Evolutionary conservation across 1,139 yeast genomes (phyloP).

Genomic region (Geotrichum australiense): DNA sequence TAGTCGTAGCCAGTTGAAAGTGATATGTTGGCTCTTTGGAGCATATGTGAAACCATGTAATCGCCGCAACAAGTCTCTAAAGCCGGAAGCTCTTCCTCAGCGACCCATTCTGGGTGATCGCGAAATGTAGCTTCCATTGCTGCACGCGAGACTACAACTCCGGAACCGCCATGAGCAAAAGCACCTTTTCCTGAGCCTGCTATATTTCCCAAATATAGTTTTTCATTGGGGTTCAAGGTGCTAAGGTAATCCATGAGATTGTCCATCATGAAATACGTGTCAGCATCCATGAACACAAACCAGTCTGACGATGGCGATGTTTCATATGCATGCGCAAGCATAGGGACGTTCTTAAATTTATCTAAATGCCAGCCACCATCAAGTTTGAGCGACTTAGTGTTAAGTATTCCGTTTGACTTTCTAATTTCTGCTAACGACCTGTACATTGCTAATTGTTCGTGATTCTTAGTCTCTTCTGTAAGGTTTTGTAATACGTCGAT

Average conservation of each 20-base stretch:
- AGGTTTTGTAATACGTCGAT: constrained; percentile 31
- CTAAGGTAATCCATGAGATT: constrained; percentile 27
- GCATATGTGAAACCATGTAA: constrained; percentile 31
- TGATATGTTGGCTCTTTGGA: constrained; percentile 19
- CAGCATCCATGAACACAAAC: constrained; percentile 37
- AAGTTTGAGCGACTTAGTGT: constrained; percentile 13
- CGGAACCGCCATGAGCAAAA: constrained; percentile 38
- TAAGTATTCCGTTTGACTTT: constrained; percentile 21
- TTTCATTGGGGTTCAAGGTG: constrained; percentile 26
- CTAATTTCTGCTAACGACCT: constrained; percentile 26
- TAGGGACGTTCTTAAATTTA: constrained; percentile 36
- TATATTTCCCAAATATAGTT: constrained; percentile 33
- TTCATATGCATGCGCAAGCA: constrained; percentile 33
- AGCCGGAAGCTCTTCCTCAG: constrained; percentile 26
- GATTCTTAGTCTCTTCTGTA: constrained; percentile 24
- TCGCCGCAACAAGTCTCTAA: constrained; percentile 34
- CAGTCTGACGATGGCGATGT: constrained; percentile 31
- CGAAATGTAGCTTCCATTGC: constrained; percentile 27
- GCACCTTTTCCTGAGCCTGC: constrained; percentile 22
- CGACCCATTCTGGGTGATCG: constrained; percentile 25
- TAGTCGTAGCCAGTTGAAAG: constrained; percentile 23
- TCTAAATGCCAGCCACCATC: constrained; percentile 34
- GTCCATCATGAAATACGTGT: constrained; percentile 32
- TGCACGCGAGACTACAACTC: constrained; percentile 33
- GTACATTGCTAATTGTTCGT: constrained; percentile 28